A percentile compares a stretch with the other conserved stretches of the same genome.
phyloP scores from a whole-genome alignment of 2,329 filamentous ascomycete species.

The Ophiostoma montium region DNA sequence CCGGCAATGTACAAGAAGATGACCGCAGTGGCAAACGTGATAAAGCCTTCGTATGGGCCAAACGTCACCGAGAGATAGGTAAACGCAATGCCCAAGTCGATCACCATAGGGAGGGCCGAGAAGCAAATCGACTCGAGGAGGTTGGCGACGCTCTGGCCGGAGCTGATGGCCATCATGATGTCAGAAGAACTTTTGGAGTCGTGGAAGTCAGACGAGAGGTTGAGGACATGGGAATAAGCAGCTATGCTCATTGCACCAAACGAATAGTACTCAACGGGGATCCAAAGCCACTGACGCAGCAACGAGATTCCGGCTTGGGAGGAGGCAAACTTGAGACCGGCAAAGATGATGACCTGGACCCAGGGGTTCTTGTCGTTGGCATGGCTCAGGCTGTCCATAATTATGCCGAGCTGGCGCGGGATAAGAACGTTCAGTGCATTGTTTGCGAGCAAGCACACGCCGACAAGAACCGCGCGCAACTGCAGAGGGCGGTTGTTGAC shows the following conservation, averaged over 20 bases:
- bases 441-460: conserved; percentile 51
- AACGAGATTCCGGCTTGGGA: conserved; percentile 42
- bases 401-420: conserved; percentile 67
- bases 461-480: conserved; percentile 50
- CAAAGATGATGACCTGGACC: conserved; percentile 38
- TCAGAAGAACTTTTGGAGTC: conserved; percentile 46
- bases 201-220: conserved; percentile 46
- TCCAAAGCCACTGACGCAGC: conserved; percentile 40
- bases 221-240: conserved; percentile 45
- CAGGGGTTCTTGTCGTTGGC: conserved; percentile 34
- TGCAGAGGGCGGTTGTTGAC: conserved; percentile 52
- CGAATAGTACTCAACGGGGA: conserved; percentile 44
- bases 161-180: conserved; percentile 41
- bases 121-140: conserved; percentile 45
- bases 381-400: conserved; percentile 54
- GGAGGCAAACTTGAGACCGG: conserved; percentile 34
- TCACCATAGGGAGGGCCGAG: conserved; percentile 42
- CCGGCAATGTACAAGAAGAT: conserved; percentile 41
- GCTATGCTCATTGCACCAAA: conserved; percentile 38
- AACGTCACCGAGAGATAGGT: conserved; percentile 45
- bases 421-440: conserved; percentile 64
- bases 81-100: conserved; percentile 45
- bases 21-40: conserved; percentile 42
- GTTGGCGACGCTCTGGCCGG: conserved; percentile 37
- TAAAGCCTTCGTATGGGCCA: conserved; percentile 47